phyloP scores from a whole-genome alignment of 2,329 filamentous ascomycete species.

The Phialocephala subalpina region DNA sequence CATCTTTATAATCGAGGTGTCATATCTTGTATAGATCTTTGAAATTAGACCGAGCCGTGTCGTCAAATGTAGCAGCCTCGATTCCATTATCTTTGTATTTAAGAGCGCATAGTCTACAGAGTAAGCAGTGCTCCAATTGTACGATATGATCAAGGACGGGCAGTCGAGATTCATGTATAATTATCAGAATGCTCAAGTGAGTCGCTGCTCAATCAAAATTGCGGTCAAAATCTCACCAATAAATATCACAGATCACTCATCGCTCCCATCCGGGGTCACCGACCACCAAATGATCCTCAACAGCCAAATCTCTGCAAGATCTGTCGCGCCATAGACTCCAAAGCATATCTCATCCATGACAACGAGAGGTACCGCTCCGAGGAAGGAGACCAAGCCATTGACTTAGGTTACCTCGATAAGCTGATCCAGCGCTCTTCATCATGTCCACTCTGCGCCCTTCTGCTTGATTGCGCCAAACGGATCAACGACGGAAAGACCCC shows the following conservation, averaged over 20 bases:
- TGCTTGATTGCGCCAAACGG: conserved; percentile 11
- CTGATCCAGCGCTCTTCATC: conserved; percentile 4
- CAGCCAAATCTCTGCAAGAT: conserved; percentile 11
- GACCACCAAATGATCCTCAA: neutral
- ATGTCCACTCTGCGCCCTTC: conserved; percentile 7
- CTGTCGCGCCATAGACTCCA: conserved; percentile 10
- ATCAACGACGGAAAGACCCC: conserved; percentile 6
- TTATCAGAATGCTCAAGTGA: too few relatives aligned
- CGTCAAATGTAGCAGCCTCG: neutral
- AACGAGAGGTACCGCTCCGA: neutral
- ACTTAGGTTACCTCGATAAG: conserved; percentile 6
- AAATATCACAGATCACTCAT: neutral
- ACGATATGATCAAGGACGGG: too few relatives aligned
- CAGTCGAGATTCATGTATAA: too few relatives aligned
- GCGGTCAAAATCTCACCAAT: too few relatives aligned
- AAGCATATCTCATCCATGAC: conserved; percentile 4
- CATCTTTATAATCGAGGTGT: neutral
- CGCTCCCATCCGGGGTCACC: neutral
- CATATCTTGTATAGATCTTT: neutral
- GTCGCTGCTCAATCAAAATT: too few relatives aligned
- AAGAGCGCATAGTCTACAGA: too few relatives aligned
- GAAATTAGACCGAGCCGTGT: neutral
- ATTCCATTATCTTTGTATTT: neutral
- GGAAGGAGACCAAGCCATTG: neutral
- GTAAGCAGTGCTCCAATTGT: too few relatives aligned